Base-by-base conservation (phyloP, 208 protist species). In the Angomonas desouzai region DNA sequence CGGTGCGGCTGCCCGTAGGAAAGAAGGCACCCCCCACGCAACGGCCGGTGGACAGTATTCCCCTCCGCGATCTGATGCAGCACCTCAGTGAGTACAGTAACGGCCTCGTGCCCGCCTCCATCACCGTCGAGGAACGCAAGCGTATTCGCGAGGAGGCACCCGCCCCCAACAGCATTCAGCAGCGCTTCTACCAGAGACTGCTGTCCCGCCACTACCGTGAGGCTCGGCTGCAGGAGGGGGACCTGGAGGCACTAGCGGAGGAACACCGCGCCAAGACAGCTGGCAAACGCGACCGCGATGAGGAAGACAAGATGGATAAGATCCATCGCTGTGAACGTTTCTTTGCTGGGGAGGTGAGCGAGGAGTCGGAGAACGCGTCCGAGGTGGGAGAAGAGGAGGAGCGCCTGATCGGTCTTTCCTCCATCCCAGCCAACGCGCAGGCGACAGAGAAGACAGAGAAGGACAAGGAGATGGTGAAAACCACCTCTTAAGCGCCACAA, bases 1-100 rank as follows among this genome's bases (percentile, higher is more conserved):
- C 3, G 0, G 16, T n/a, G 48, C 7, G 7, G 6, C 16, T 30
- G 22, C 49, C 53, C 11, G 62, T 48, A n/a, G 62, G 53, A 9
- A 23, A n/a, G 20, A n/a, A 28, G 20, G 18, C 63, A 20, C 34
- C 36, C n/a, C 34, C 57, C 1, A 18, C 25, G 61, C 28, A 1
- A 20, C 28, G 29, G 2, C 48, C 55, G 1, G 43, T 47, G 9
- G 73, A 82, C 1, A 66, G 51, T 25, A 74, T 94, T 47, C 85
- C 89, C 0, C 49, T 89, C 18, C 38, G 70, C 3, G 49, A 48
- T 9, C 45, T 94, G 16, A 51, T 91, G 23, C 28, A 75, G 48
- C 92, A 90, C 53, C 64, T 94, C 30, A 83, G 91, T 62, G 65
- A 80, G 57, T 92, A 92, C 77, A 94, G 83, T 49, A 77, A 85